Base-by-base conservation (phyloP, 2,329 filamentous ascomycete species). In the Sphaceloma murrayae region DNA sequence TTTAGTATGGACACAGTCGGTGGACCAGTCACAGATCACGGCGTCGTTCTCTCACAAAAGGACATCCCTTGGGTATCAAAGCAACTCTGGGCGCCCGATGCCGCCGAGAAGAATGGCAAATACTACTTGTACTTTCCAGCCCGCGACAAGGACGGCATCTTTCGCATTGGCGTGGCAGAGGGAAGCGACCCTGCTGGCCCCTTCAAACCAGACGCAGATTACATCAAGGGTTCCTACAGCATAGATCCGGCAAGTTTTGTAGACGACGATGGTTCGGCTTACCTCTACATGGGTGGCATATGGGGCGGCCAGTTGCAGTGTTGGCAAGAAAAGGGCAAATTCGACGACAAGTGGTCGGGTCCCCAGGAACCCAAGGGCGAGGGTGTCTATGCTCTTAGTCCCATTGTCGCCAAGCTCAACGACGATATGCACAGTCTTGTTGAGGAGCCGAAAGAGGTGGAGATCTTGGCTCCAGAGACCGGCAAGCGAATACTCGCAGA, bases 241-340 rank as follows among this genome's bases (percentile, higher is more conserved):
- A 86, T 88, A 56, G 83, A 88, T 57, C 83, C 83, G 0, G 82
- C 83, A 9, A 72, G 69, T 24, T 85, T 87, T 51, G 81, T 87
- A 11, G 83, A 88, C 57, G 75, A 75, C 33, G 75, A 81, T 52
- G 74, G 69, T 7, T 58, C 70, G 42, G 77, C 73, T 2, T 84
- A 82, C 57, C 59, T 84, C 16, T 88, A 86, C 62, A 86, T 87
- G 53, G 83, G 83, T 33, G 83, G 83, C 0, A 72, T 88, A 16
- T 88, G 83, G 83, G 83, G 83, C 47, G 83, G 83, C 0, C 83
- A 88, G 63, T 66, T 88, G 51, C 82, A 87, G 61, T 86, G 82
- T 66, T 88, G 83, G 73, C 68, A 71, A 52, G 39, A 43, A 16
- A 62, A 61, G 19, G 72, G 74, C 24, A 62, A 69, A 49, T 87